These are phyloP conservation scores for Ogataea nonfermentans DNA, from an alignment of 805 yeast genomes.

Conservation along the genomic window DNA sequence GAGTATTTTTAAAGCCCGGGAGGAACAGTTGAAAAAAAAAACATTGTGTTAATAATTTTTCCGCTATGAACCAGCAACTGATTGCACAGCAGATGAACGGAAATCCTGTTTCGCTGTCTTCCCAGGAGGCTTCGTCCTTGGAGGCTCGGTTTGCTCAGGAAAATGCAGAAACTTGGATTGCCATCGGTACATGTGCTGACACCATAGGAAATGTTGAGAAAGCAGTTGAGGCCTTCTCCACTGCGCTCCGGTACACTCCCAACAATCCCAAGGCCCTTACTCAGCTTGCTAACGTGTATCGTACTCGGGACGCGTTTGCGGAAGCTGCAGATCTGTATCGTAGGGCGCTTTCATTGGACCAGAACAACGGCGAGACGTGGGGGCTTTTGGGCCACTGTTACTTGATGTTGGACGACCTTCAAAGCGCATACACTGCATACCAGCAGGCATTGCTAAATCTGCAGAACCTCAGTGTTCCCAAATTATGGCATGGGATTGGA, in stretches of 20 bases:
- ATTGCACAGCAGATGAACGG: constrained; percentile 24
- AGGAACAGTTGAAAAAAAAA: constrained; percentile 10
- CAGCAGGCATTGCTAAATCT: constrained; percentile 92
- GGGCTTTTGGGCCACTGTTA: constrained; percentile 96
- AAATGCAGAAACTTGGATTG: constrained; percentile 83
- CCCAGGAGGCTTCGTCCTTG: constrained; percentile 22
- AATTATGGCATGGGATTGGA: constrained; percentile 98
- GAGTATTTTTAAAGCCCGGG: constrained; percentile 9
- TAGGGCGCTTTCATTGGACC: constrained; percentile 74
- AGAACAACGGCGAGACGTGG: constrained; percentile 95
- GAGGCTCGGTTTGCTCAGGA: constrained; percentile 42
- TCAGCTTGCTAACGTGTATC: constrained; percentile 81
- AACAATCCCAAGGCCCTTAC: constrained; percentile 82
- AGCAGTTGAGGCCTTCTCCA: constrained; percentile 85
- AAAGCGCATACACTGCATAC: constrained; percentile 92
- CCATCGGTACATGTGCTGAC: constrained; percentile 87
- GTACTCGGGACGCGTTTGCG: constrained; percentile 85
- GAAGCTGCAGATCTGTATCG: constrained; percentile 95
- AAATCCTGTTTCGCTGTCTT: constrained; percentile 18
- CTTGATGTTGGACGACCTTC: constrained; percentile 93
- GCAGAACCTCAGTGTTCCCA: constrained; percentile 92
- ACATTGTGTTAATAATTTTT: constrained; percentile 8
- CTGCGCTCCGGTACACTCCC: constrained; percentile 83
- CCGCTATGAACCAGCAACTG: constrained; percentile 23
- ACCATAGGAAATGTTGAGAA: constrained; percentile 83